A percentile compares a stretch with the other conserved stretches of the same genome.
Conservation (phyloP, 345 rosid species). For the Pistacia vera region DNA sequence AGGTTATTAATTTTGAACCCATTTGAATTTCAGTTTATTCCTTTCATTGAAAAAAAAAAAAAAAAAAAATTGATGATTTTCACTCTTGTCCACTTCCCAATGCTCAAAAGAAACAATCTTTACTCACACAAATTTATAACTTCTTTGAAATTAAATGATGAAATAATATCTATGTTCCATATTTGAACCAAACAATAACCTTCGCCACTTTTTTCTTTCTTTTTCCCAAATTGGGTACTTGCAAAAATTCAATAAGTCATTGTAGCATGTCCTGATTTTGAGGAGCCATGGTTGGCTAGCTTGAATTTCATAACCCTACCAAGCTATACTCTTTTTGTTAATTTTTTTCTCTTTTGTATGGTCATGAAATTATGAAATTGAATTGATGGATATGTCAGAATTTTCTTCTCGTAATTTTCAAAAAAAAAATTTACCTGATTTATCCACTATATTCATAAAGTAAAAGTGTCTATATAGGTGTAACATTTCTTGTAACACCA, state of each 20-base stretch:
- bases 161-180: conserved; percentile 3
- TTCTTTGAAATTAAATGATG: neutral
- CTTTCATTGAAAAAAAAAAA: neutral
- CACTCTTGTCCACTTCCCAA: neutral
- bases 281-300: conserved; percentile 18
- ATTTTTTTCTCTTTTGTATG: neutral
- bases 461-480: neutral
- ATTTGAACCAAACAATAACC: conserved; percentile 23
- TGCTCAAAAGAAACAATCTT: neutral
- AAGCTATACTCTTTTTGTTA: neutral
- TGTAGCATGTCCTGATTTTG: neutral
- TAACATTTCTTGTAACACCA: no score
- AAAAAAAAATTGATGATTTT: neutral
- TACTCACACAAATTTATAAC: neutral
- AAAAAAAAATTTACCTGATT: neutral
- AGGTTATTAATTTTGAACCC: neutral
- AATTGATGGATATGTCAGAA: conserved; percentile 15
- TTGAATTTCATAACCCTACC: conserved; percentile 22
- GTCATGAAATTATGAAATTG: neutral
- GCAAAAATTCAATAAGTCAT: neutral
- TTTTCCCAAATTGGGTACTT: conserved; percentile 23
- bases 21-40: neutral
- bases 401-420: conserved; percentile 21
- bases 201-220: conserved; percentile 17
- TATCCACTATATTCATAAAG: conserved; percentile 3